A percentile compares a stretch with the other conserved stretches of the same genome.
phyloP scores from a whole-genome alignment of 2,329 filamentous ascomycete genomes.

The Pseudogymnoascus sp. region DNA sequence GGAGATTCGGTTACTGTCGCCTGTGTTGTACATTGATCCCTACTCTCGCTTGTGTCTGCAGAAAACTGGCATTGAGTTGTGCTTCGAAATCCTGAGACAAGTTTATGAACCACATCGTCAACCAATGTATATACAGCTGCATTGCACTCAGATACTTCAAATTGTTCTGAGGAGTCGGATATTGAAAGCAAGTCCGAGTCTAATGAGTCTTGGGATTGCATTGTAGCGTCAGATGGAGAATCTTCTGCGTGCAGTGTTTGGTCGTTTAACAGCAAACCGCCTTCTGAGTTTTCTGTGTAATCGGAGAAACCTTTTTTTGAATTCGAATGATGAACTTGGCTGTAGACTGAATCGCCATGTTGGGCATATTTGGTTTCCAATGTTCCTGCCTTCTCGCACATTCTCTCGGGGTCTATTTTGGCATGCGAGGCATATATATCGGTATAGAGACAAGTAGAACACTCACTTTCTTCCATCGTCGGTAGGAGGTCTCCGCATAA shows the following conservation, averaged over 20 bases:
- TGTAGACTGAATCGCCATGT: background rate
- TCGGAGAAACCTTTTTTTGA: background rate
- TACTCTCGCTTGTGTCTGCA: background rate
- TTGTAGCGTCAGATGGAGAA: background rate
- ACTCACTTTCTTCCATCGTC: background rate
- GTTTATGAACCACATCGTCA: background rate
- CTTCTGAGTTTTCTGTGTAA: background rate
- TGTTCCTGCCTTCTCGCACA: background rate
- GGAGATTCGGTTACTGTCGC: background rate
- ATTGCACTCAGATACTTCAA: background rate
- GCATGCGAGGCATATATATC: background rate
- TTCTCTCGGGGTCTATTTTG: background rate
- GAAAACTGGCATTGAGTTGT: background rate
- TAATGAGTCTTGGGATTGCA: conserved; percentile 10
- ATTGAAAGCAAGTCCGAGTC: conserved; percentile 15
- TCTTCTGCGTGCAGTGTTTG: background rate
- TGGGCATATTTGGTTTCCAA: background rate
- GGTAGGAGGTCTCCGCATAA: background rate
- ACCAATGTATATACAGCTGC: background rate
- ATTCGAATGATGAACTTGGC: background rate
- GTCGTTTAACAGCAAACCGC: background rate
- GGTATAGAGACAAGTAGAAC: background rate
- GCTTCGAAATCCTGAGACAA: conserved; percentile 1
- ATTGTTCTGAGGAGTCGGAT: conserved; percentile 13
- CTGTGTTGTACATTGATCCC: background rate